Conservation (phyloP, 2,329 filamentous ascomycete genomes). For the Fusarium tjaetaba region DNA sequence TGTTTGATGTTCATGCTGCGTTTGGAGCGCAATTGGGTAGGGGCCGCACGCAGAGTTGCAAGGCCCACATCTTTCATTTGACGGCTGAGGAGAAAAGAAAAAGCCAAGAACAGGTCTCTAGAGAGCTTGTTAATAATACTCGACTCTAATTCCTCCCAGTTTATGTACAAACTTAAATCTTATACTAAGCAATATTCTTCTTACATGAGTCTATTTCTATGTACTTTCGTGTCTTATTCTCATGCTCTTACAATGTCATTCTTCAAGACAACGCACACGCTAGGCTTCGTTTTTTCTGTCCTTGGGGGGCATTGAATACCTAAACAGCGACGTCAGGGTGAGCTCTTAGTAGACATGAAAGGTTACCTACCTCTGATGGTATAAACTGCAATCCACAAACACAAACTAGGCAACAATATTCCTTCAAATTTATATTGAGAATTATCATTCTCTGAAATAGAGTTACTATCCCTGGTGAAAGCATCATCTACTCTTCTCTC, state of each 20-base stretch:
- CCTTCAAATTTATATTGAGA: neutral
- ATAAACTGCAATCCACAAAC: neutral
- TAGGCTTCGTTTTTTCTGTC: neutral
- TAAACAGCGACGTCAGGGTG: conserved; percentile 8
- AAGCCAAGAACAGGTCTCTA: neutral
- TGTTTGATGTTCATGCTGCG: conserved; percentile 6
- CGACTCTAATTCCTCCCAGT: neutral
- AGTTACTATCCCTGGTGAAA: too few relatives aligned
- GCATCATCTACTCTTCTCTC: neutral
- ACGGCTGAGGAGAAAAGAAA: neutral
- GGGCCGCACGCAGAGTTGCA: neutral
- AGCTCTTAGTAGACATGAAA: neutral
- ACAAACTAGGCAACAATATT: neutral
- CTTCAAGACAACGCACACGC: neutral
- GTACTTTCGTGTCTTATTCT: neutral
- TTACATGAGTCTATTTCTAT: neutral
- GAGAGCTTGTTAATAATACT: neutral
- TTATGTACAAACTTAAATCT: too few relatives aligned
- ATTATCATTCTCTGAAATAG: neutral
- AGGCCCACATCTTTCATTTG: conserved; percentile 19
- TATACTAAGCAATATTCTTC: too few relatives aligned
- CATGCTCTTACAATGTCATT: neutral
- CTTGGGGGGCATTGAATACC: neutral
- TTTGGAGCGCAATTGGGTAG: neutral
- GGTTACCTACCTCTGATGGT: neutral